These are phyloP conservation scores for Penicillium dipodomyicola DNA, from an alignment of 495 filamentous ascomycete genomes.

Conservation along the genomic window DNA sequence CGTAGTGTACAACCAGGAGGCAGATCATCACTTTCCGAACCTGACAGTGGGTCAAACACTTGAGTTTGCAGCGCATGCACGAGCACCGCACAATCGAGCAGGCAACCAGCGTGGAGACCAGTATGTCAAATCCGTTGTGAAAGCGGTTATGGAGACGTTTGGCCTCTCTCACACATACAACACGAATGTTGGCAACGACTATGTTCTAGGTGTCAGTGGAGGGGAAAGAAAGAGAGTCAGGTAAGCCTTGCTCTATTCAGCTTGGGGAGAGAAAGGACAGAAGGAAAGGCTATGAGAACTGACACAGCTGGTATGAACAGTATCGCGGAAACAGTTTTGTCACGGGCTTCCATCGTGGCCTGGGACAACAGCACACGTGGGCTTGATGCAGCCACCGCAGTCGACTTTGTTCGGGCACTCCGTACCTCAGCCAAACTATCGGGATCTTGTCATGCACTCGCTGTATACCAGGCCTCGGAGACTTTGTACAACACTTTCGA, in stretches of 20 bases:
- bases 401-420: conserved; percentile 68
- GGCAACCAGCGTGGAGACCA: conserved; percentile 40
- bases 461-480: conserved; percentile 82
- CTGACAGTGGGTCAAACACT: conserved; percentile 67
- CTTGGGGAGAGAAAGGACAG: neutral
- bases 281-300: neutral
- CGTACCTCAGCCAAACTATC: conserved; percentile 71
- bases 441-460: conserved; percentile 73
- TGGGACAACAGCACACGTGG: conserved; percentile 90
- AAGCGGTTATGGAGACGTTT: conserved; percentile 62
- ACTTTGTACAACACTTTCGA: conserved; percentile 72
- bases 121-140: conserved; percentile 48
- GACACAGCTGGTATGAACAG: conserved; percentile 27
- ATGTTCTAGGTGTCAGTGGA: conserved; percentile 69
- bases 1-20: conserved; percentile 61
- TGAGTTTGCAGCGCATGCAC: conserved; percentile 58
- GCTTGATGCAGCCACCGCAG: conserved; percentile 77
- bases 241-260: conserved; percentile 12
- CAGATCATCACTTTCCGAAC: conserved; percentile 65
- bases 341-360: conserved; percentile 67
- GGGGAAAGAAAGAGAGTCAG: conserved; percentile 72
- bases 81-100: conserved; percentile 46
- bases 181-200: conserved; percentile 47
- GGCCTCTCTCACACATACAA: conserved; percentile 59
- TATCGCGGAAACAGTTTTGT: conserved; percentile 58